These are phyloP conservation scores for Aspergillus ruber DNA, from an alignment of 2,329 filamentous ascomycete genomes.

Conservation along the genomic window DNA sequence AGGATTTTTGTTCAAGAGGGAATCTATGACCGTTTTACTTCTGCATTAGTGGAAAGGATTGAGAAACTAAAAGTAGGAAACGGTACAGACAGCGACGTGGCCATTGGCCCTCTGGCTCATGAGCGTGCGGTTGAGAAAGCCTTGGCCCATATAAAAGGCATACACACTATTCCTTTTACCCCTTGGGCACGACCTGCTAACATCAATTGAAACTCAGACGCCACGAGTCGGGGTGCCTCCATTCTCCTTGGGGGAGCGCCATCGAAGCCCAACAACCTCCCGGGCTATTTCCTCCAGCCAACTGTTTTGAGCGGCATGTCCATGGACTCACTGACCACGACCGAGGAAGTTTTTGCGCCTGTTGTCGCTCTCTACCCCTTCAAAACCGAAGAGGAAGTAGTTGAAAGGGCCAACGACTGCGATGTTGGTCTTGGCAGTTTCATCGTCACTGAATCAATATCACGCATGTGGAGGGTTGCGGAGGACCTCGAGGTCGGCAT, in stretches of 20 bases:
- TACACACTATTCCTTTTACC: background rate
- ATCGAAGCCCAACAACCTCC: background rate
- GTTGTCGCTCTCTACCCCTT: background rate
- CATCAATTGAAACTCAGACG: background rate
- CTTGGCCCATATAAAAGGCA: background rate
- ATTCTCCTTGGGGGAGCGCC: background rate
- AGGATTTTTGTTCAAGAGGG: conserved; percentile 6
- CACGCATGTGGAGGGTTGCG: conserved; percentile 5
- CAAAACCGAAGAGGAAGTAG: background rate
- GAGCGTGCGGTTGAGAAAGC: conserved; percentile 1
- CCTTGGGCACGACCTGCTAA: background rate
- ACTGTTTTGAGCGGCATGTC: background rate
- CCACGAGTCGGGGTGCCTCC: background rate
- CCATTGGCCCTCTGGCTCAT: conserved; percentile 6
- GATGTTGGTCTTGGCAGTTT: conserved; percentile 5
- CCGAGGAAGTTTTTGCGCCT: background rate
- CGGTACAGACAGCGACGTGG: conserved; percentile 1
- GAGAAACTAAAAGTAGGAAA: conserved; percentile 4
- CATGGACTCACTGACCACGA: background rate
- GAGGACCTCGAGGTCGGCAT: conserved; percentile 13
- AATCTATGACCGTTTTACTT: conserved; percentile 4
- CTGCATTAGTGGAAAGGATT: background rate
- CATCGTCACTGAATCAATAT: conserved; percentile 4
- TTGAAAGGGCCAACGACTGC: conserved; percentile 3
- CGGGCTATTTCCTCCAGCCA: background rate